Evolutionary conservation across 257 asterid genomes (phyloP).

Genomic region (Datura wrightii): DNA sequence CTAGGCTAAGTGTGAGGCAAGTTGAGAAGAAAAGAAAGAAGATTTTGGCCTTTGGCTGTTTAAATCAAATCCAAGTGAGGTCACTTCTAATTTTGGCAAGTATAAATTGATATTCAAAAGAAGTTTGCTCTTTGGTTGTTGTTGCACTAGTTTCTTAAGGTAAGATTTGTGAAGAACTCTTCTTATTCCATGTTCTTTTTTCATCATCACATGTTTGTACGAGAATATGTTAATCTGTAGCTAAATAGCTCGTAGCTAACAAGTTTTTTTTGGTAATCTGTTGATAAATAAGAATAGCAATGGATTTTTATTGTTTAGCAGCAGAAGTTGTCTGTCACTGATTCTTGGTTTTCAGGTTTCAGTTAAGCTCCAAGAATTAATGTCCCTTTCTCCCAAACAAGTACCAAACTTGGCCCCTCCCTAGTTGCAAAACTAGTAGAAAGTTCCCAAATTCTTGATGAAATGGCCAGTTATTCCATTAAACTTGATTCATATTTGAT

Average conservation of each 20-base stretch:
- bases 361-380: background rate
- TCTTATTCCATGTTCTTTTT: background rate
- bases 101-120: background rate
- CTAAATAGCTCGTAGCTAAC: background rate
- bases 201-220: background rate
- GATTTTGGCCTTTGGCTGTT: constrained; percentile 15
- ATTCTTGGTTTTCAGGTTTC: background rate
- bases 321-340: background rate
- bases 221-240: background rate
- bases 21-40: constrained; percentile 16
- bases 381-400: background rate
- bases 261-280: background rate
- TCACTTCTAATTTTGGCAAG: constrained; percentile 5
- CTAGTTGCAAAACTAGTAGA: background rate
- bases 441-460: background rate
- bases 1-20: background rate
- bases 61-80: constrained; percentile 4
- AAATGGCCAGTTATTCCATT: background rate
- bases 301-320: background rate
- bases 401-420: background rate
- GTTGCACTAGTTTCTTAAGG: background rate
- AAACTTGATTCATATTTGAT: background rate
- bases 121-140: background rate
- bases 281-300: background rate
- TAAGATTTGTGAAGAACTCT: background rate